Base-by-base conservation (phyloP, 1,139 yeast species). In the Pneumocystis oryctolagi region DNA sequence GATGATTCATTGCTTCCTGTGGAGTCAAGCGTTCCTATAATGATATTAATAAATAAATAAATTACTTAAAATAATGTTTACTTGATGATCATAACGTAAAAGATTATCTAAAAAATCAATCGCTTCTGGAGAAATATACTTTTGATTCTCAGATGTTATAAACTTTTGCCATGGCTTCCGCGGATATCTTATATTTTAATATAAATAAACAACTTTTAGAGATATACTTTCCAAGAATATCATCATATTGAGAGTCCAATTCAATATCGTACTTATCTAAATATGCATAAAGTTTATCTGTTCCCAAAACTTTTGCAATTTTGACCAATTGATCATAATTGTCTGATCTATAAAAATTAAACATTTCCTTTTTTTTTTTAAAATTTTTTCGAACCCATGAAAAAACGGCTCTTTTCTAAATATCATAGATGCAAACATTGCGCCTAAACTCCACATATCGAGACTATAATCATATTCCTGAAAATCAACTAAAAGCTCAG, bases 371-470 rank as follows among this genome's bases (percentile, higher is more conserved):
- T 25, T 40, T 47, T 47, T 9, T 47, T 18, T 18, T n/a, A 47
- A 47, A 47, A 47, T 20, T 9, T 47, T 25, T 25, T 96, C 89
- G 67, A 88, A 87, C 42, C 98, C 98, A 73, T 90, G 96, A 81
- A 94, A 94, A 71, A 94, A 90, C 3, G 98, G 98, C 71, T 94
- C 99, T 74, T 89, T 90, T 74, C 87, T 86, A 77, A 92, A 92
- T 39, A 92, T 86, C 81, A 94, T 87, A 18, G 97, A 87, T n/a
- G 98, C 98, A 67, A 92, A 78, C 92, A 90, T 90, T 66, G 97
- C 95, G 56, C 99, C 99, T 67, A 84, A 85, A 2, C 96, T 87
- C 99, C 99, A 94, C 75, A 94, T 75, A 74, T 94, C 99, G 64
- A 94, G 79, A 6, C 96, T 58, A 59, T 30, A 58, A 75, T 92